phyloP scores from a whole-genome alignment of 108 stramenopile species.

The Mediolabrus comicus region DNA sequence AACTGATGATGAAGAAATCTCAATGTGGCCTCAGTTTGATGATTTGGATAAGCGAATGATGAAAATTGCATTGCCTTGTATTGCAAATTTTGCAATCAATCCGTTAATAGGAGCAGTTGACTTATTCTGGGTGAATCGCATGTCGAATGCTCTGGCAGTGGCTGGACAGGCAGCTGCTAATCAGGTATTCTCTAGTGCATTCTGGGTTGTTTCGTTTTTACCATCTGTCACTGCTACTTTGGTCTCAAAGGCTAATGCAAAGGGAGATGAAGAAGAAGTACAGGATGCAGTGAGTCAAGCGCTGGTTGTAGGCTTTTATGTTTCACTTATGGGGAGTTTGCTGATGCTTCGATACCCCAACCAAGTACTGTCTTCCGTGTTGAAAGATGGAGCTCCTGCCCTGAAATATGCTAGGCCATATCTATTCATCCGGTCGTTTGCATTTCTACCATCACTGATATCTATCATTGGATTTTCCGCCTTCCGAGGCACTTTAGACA shows the following conservation, averaged over 20 bases:
- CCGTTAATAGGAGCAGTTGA: slow-evolving; percentile 87
- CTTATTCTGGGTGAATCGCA: slow-evolving; percentile 88
- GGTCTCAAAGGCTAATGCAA: slow-evolving; percentile 81
- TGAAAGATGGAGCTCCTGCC: slow-evolving; percentile 73
- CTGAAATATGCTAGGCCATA: slow-evolving; percentile 85
- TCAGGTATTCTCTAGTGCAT: slow-evolving; percentile 81
- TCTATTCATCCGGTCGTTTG: slow-evolving; percentile 75
- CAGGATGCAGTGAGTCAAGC: slow-evolving; percentile 85
- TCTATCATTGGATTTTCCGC: slow-evolving; percentile 62
- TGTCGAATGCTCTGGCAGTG: slow-evolving; percentile 90
- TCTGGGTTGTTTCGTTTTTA: slow-evolving; percentile 83
- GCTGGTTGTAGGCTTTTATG: slow-evolving; percentile 67
- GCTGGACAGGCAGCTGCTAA: slow-evolving; percentile 91
- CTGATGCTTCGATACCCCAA: slow-evolving; percentile 68
- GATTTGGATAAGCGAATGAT: slow-evolving; percentile 74
- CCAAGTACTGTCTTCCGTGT: slow-evolving; percentile 52
- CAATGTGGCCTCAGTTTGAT: slow-evolving; percentile 69
- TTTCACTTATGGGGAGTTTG: slow-evolving; percentile 66
- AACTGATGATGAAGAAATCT: slow-evolving; percentile 15
- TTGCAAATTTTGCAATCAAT: slow-evolving; percentile 89
- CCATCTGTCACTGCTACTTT: slow-evolving; percentile 87
- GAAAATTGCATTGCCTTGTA: slow-evolving; percentile 81
- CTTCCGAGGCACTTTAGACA: slow-evolving; percentile 71
- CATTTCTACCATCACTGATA: slow-evolving; percentile 84
- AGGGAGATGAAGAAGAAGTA: slow-evolving; percentile 66